These are phyloP conservation scores for Hypoxylon rickii DNA, from an alignment of 495 filamentous ascomycete genomes.

Conservation along the genomic window DNA sequence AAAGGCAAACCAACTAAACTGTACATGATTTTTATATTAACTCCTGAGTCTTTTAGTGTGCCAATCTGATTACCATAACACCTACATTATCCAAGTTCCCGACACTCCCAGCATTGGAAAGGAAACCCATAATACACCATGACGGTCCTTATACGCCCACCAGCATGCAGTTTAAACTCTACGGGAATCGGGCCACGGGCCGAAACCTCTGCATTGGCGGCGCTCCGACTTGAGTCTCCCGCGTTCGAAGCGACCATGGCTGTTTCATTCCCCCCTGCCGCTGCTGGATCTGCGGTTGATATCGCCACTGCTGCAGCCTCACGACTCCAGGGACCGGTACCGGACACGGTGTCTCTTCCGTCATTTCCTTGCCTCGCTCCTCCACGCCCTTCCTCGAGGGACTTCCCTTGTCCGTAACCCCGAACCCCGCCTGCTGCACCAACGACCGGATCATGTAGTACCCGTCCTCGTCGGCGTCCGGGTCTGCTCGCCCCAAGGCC, in stretches of 20 bases:
- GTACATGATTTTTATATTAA: no score
- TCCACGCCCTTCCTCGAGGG: background rate
- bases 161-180: no score
- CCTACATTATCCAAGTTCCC: no score
- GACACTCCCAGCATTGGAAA: no score
- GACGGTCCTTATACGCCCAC: no score
- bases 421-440: background rate
- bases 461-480: background rate
- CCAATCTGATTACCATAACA: no score
- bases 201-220: background rate
- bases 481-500: background rate
- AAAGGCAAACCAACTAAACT: no score
- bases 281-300: constrained; percentile 4
- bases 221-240: background rate
- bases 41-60: no score
- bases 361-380: background rate
- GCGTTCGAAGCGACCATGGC: background rate
- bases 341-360: background rate
- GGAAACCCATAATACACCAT: no score
- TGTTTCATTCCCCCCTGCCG: background rate
- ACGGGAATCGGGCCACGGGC: background rate
- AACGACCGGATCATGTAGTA: constrained; percentile 1
- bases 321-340: background rate
- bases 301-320: constrained; percentile 20
- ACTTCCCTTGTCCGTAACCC: background rate